A percentile compares a stretch with the other conserved stretches of the same genome.
phyloP scores from a whole-genome alignment of 257 asterid genomes.

The Nicotiana noctiflora region DNA sequence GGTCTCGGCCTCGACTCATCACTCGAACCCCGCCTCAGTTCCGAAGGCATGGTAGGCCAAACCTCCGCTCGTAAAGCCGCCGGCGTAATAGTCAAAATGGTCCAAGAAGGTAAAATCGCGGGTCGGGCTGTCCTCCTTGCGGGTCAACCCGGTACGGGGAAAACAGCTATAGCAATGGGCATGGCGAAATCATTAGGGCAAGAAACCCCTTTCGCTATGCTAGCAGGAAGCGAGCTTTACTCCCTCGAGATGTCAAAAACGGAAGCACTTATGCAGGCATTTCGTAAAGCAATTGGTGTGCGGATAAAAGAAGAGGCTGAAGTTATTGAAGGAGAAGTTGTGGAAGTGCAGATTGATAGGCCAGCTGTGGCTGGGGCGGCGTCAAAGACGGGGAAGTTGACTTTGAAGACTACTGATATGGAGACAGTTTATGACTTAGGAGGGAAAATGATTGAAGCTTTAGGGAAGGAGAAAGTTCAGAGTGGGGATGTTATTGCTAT shows the following conservation, averaged over 20 bases:
- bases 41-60: conserved; percentile 95
- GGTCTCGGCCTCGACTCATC: conserved; percentile 81
- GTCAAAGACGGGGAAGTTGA: conserved; percentile 74
- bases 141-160: conserved; percentile 83
- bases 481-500: conserved; percentile 89
- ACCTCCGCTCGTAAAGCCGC: conserved; percentile 76
- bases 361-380: conserved; percentile 81
- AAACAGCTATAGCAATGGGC: conserved; percentile 90
- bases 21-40: conserved; percentile 60
- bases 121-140: conserved; percentile 78
- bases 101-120: conserved; percentile 70
- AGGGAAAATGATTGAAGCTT: conserved; percentile 81
- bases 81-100: conserved; percentile 76
- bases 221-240: conserved; percentile 84
- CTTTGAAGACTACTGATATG: conserved; percentile 84
- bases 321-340: conserved; percentile 92
- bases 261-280: conserved; percentile 90
- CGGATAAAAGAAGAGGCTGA: conserved; percentile 83
- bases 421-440: conserved; percentile 86
- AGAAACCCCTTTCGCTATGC: conserved; percentile 88
- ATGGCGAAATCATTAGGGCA: conserved; percentile 84
- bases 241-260: conserved; percentile 89
- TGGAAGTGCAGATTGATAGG: conserved; percentile 68
- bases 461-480: conserved; percentile 90
- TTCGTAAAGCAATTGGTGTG: conserved; percentile 78